Conservation (phyloP, 768 basidiomycete genomes). For the Imleria badia region DNA sequence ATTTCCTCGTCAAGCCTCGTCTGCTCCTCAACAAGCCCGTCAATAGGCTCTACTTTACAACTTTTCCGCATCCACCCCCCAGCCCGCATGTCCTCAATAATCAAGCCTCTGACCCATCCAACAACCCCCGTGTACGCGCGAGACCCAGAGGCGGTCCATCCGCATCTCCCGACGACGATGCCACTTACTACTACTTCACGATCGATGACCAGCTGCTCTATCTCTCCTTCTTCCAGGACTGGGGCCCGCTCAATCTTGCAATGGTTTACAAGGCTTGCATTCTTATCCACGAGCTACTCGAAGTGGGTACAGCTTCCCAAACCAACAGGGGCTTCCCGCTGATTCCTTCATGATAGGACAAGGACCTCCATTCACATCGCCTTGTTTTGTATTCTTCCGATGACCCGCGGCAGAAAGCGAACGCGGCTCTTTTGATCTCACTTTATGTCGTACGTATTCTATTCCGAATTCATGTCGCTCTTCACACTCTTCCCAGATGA, state of each 20-base stretch:
- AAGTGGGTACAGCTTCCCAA: conserved; percentile 47
- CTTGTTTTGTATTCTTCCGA: conserved; percentile 87
- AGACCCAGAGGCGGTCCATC: conserved; percentile 59
- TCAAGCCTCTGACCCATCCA: conserved; percentile 47
- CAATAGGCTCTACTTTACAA: conserved; percentile 80
- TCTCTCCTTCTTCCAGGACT: conserved; percentile 92
- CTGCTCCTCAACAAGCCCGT: background rate
- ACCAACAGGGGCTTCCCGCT: conserved; percentile 24
- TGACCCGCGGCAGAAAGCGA: conserved; percentile 86
- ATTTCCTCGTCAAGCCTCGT: conserved; percentile 10
- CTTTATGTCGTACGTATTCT: conserved; percentile 76
- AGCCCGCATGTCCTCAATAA: conserved; percentile 63
- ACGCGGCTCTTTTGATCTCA: conserved; percentile 91
- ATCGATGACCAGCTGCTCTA: conserved; percentile 92
- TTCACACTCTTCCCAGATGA: conserved; percentile 61
- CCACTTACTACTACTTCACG: conserved; percentile 86
- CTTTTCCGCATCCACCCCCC: conserved; percentile 79
- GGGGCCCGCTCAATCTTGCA: conserved; percentile 89
- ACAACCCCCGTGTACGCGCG: conserved; percentile 62
- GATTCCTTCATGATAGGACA: conserved; percentile 53
- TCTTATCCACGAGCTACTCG: conserved; percentile 84
- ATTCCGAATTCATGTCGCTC: conserved; percentile 8
- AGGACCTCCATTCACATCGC: conserved; percentile 66
- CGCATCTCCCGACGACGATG: conserved; percentile 69
- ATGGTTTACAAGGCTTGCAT: conserved; percentile 94